Conservation (phyloP, 140 eudicot species). For the Oenanthe javanica region DNA sequence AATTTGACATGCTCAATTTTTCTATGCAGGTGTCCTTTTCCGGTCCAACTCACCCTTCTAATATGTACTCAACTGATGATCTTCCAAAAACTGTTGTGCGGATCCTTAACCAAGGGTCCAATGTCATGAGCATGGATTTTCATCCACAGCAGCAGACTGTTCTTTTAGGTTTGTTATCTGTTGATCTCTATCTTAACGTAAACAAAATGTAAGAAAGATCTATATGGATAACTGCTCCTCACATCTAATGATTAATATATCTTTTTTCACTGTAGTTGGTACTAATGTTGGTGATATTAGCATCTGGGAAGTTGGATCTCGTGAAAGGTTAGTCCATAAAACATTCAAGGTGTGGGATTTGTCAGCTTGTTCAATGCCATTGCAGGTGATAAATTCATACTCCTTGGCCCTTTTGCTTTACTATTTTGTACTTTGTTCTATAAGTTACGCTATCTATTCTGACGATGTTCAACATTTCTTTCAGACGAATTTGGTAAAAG, state of each 20-base stretch:
- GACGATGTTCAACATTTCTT: neutral
- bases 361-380: slow-evolving; percentile 62
- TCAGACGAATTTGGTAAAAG: slow-evolving; percentile 74
- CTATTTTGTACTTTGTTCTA: neutral
- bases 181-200: neutral
- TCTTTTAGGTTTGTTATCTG: slow-evolving; percentile 50
- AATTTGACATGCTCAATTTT: slow-evolving; percentile 21
- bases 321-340: slow-evolving; percentile 65
- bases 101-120: slow-evolving; percentile 71
- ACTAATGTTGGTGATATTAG: slow-evolving; percentile 86
- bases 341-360: slow-evolving; percentile 80
- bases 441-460: neutral
- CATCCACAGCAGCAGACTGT: slow-evolving; percentile 84
- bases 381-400: slow-evolving; percentile 47
- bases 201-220: neutral
- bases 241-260: neutral
- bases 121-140: slow-evolving; percentile 81
- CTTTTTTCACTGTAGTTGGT: slow-evolving; percentile 49
- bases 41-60: slow-evolving; percentile 61
- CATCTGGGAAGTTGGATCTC: slow-evolving; percentile 85
- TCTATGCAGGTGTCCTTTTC: slow-evolving; percentile 56
- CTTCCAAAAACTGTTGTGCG: slow-evolving; percentile 75
- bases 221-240: neutral
- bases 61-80: slow-evolving; percentile 61
- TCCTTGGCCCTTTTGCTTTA: neutral